Conservation (phyloP, 768 basidiomycete species). For the Tylopilus sp. region DNA sequence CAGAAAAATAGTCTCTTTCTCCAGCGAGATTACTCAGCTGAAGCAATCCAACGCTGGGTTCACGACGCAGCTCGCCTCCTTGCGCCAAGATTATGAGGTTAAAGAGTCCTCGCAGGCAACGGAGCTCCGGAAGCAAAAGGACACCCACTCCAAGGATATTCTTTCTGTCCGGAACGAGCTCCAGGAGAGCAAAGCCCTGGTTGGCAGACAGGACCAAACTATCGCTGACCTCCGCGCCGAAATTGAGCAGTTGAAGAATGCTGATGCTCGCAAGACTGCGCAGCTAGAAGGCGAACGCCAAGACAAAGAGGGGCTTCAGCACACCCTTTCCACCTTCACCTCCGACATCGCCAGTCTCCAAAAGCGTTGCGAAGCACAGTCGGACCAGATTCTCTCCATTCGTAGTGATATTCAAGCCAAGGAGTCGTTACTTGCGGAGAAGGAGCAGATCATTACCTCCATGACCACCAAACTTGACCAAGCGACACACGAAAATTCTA, state of each 20-base stretch:
- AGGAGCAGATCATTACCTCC: background rate
- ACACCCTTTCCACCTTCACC: background rate
- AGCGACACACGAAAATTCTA: background rate
- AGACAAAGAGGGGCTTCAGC: background rate
- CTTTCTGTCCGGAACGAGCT: no score
- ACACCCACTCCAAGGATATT: background rate
- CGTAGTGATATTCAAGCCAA: background rate
- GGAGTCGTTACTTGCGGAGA: slow-evolving; percentile 1
- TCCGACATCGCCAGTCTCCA: background rate
- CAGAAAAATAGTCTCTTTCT: background rate
- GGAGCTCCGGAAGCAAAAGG: background rate
- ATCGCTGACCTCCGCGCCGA: background rate
- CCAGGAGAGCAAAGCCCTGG: background rate
- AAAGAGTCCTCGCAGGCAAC: background rate
- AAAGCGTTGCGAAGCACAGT: background rate
- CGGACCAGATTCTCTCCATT: background rate
- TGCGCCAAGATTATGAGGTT: background rate
- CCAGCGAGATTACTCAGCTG: background rate
- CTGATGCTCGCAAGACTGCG: no score
- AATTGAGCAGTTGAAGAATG: no score
- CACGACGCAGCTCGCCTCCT: background rate
- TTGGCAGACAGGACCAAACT: background rate
- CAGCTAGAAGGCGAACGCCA: no score
- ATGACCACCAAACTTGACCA: background rate
- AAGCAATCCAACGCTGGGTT: background rate